These are phyloP conservation scores for Alternaria gaisen DNA, from an alignment of 2,329 filamentous ascomycete genomes.

Conservation along the genomic window DNA sequence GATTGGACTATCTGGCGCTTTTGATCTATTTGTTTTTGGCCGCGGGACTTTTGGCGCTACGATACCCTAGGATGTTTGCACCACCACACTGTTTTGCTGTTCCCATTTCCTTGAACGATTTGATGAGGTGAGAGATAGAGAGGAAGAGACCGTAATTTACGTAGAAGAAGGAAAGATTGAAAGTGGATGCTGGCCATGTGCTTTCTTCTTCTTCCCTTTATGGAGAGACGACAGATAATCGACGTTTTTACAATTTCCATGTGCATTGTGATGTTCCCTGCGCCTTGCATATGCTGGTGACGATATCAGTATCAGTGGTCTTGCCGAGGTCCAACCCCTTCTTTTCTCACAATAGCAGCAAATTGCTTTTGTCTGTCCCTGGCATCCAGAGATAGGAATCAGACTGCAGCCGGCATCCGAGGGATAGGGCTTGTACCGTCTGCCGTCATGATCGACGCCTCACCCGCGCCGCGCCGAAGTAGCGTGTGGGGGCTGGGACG, in stretches of 20 bases:
- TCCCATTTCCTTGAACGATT: conserved; percentile 9
- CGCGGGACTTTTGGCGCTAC: conserved; percentile 17
- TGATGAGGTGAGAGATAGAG: conserved; percentile 2
- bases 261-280: neutral
- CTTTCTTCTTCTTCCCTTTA: neutral
- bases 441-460: conserved; percentile 6
- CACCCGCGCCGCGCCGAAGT: conserved; percentile 2
- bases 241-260: neutral
- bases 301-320: neutral
- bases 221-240: neutral
- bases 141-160: conserved; percentile 1
- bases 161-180: neutral
- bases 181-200: conserved; percentile 5
- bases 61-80: conserved; percentile 24
- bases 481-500: conserved; percentile 3
- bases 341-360: neutral
- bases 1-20: conserved; percentile 15
- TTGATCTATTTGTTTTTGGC: conserved; percentile 4
- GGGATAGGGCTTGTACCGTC: neutral
- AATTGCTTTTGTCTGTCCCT: neutral
- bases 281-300: neutral
- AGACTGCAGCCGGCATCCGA: neutral
- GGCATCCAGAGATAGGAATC: neutral
- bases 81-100: neutral
- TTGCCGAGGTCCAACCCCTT: neutral